These are phyloP conservation scores for Colletotrichum sidae DNA, from an alignment of 2,329 filamentous ascomycete species.

Conservation along the genomic window DNA sequence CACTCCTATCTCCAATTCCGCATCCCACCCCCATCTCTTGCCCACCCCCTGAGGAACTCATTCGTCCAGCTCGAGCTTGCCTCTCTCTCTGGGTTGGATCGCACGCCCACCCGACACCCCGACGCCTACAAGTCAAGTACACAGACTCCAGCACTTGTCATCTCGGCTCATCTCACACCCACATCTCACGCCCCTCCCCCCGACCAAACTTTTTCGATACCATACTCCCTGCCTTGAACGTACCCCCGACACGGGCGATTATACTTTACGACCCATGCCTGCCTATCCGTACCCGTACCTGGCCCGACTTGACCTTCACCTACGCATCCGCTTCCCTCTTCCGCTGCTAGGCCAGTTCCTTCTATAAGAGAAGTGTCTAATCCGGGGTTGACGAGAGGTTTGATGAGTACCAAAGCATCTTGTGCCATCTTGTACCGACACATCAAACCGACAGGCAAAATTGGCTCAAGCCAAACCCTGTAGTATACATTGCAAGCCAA, in stretches of 20 bases:
- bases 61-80: constrained; percentile 3
- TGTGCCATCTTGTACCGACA: constrained; percentile 29
- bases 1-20: constrained; percentile 26
- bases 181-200: constrained; percentile 3
- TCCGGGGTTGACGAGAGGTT: constrained; percentile 25
- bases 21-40: constrained; percentile 28
- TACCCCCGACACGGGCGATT: constrained; percentile 26
- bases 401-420: constrained; percentile 12
- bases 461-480: constrained; percentile 34
- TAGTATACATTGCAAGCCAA: constrained; percentile 30
- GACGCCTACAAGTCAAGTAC: constrained; percentile 12
- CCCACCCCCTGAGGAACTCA: constrained; percentile 12
- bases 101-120: constrained; percentile 8
- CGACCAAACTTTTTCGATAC: constrained; percentile 11
- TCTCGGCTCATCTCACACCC: constrained; percentile 21
- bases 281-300: constrained; percentile 36
- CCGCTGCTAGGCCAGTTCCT: constrained; percentile 30
- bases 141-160: constrained; percentile 25
- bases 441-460: constrained; percentile 21
- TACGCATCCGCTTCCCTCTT: constrained; percentile 28
- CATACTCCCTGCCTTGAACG: constrained; percentile 28
- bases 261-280: constrained; percentile 35
- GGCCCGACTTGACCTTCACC: constrained; percentile 17
- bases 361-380: constrained; percentile 35
- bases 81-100: constrained; percentile 8